These are phyloP conservation scores for Actinidia polygama DNA, from an alignment of 179 eudicot species.

Conservation along the genomic window DNA sequence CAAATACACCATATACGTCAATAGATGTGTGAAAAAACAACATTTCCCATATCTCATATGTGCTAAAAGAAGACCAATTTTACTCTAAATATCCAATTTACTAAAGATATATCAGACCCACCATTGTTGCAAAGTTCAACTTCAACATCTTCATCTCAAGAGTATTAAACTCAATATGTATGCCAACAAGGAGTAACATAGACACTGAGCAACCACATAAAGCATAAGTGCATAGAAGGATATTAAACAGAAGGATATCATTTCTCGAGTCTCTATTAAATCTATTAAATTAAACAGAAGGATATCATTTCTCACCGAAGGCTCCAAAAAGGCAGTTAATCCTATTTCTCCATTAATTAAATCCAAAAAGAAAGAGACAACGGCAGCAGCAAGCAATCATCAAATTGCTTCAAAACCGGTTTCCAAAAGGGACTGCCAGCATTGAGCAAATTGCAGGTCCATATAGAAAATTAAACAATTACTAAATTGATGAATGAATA, in stretches of 20 bases:
- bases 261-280: too few relatives aligned
- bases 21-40: not conserved
- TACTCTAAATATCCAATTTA: too few relatives aligned
- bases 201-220: not conserved
- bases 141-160: not conserved
- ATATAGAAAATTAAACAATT: not conserved
- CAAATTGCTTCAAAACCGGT: conserved; percentile 94
- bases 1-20: conserved; percentile 5
- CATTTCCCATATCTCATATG: not conserved
- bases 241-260: not conserved
- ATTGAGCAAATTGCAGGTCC: conserved; percentile 22
- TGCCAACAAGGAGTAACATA: not conserved
- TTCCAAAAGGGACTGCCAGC: conserved; percentile 98
- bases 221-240: not conserved
- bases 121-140: not conserved
- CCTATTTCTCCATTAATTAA: conserved; percentile 95
- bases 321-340: conserved; percentile 93
- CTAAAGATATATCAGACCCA: not conserved
- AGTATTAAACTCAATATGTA: not conserved
- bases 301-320: conserved; percentile 66
- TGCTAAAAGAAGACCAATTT: not conserved
- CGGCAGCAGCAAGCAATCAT: conserved; percentile 96
- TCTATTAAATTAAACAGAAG: not conserved
- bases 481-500: not conserved
- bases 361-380: conserved; percentile 88